These are phyloP conservation scores for Neurospora sp. DNA, from an alignment of 495 filamentous ascomycete genomes.

Conservation along the genomic window DNA sequence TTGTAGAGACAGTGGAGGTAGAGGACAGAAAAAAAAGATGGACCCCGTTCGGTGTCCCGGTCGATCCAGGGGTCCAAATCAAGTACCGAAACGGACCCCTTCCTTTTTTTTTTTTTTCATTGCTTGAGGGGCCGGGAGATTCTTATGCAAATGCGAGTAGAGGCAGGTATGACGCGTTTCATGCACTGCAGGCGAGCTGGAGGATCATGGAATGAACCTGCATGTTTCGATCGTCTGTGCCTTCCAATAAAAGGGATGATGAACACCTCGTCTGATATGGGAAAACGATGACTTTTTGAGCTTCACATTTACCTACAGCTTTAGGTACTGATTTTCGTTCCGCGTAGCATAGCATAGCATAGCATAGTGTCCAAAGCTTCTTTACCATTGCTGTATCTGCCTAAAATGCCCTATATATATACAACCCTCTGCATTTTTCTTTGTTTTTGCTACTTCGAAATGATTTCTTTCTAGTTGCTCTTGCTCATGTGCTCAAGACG, in stretches of 20 bases:
- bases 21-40: background rate
- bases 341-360: background rate
- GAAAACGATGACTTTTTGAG: too few relatives aligned
- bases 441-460: background rate
- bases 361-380: background rate
- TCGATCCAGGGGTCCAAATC: background rate
- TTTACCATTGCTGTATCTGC: background rate
- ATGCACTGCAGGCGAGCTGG: background rate
- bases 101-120: background rate
- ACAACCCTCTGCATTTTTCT: background rate
- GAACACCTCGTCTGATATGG: background rate
- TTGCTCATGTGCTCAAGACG: slow-evolving; percentile 57
- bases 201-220: background rate
- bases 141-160: background rate
- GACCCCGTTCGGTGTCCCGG: background rate
- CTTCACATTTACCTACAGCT: background rate
- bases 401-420: background rate
- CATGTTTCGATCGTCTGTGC: background rate
- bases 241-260: background rate
- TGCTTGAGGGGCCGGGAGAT: background rate
- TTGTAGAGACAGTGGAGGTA: background rate
- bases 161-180: background rate
- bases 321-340: background rate
- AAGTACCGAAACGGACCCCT: background rate
- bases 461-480: background rate